Evolutionary conservation across 768 basidiomycete genomes (phyloP).

Genomic region (Hydnomerulius pinastri): DNA sequence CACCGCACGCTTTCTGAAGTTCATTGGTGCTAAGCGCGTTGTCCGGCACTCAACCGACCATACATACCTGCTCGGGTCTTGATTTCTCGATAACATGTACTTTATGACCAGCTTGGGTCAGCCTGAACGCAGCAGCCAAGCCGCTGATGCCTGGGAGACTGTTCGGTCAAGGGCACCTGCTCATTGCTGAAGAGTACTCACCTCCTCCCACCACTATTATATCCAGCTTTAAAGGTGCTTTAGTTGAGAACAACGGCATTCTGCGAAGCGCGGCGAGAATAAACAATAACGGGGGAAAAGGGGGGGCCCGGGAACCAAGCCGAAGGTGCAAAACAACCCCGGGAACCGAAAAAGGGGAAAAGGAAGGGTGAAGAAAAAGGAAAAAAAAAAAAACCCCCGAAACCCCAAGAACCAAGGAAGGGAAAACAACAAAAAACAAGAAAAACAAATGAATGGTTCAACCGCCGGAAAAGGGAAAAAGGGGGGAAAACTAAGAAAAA

Average conservation of each 20-base stretch:
- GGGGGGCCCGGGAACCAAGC: too few relatives aligned
- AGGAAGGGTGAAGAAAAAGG: too few relatives aligned
- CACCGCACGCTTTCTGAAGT: constrained; percentile 36
- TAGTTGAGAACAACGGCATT: constrained; percentile 7
- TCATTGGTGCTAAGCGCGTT: neutral
- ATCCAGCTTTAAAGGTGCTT: constrained; percentile 13
- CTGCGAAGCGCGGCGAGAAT: neutral
- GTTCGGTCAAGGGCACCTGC: neutral
- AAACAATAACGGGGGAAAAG: too few relatives aligned
- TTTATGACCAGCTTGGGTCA: constrained; percentile 53
- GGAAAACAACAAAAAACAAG: too few relatives aligned
- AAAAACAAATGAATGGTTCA: too few relatives aligned
- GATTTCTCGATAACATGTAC: constrained; percentile 56
- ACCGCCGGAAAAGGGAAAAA: too few relatives aligned
- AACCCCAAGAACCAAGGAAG: too few relatives aligned
- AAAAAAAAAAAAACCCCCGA: too few relatives aligned
- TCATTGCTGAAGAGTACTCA: neutral
- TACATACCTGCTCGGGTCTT: constrained; percentile 39
- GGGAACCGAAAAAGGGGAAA: too few relatives aligned
- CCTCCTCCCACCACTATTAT: constrained; percentile 21
- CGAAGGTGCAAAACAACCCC: too few relatives aligned
- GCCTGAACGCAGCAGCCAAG: constrained; percentile 53
- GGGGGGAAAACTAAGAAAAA: too few relatives aligned
- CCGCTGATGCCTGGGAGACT: constrained; percentile 42
- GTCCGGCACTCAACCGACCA: constrained; percentile 2